Percentiles rank a stretch among this genome's conserved stretches.
Conservation (phyloP, 2,329 filamentous ascomycete genomes). For the Aspergillus alliaceus region DNA sequence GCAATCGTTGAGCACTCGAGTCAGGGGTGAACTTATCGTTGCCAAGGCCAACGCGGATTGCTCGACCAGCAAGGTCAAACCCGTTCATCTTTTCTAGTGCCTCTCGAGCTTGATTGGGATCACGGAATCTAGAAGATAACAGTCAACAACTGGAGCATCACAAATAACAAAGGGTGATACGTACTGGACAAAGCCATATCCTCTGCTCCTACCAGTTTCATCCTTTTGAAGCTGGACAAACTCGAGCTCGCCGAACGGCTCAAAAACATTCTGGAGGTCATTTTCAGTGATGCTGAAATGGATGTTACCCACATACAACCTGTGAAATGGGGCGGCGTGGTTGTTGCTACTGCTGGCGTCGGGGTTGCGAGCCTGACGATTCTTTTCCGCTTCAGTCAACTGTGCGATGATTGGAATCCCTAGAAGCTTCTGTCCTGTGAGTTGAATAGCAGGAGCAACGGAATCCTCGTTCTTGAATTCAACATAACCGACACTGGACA, state of each 20-base stretch:
- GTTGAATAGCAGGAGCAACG: constrained; percentile 87
- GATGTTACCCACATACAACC: constrained; percentile 98
- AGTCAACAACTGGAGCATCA: not conserved
- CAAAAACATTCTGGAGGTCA: constrained; percentile 94
- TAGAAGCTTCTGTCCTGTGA: constrained; percentile 97
- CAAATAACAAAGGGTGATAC: constrained; percentile 39
- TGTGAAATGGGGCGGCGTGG: constrained; percentile 91
- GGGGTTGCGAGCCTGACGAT: constrained; percentile 86
- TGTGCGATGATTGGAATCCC: constrained; percentile 98
- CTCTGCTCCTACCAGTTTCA: constrained; percentile 83
- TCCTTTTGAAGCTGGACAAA: constrained; percentile 98
- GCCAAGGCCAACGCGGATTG: constrained; percentile 96
- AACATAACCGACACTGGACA: constrained; percentile 87
- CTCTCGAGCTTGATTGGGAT: constrained; percentile 87
- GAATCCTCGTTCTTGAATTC: constrained; percentile 97
- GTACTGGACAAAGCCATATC: constrained; percentile 98
- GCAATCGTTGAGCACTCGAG: constrained; percentile 91
- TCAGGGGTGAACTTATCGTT: constrained; percentile 99
- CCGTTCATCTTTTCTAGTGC: constrained; percentile 99
- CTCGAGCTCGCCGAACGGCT: constrained; percentile 95
- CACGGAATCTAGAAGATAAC: constrained; percentile 66
- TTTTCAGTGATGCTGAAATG: constrained; percentile 98
- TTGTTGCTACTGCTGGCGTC: constrained; percentile 67
- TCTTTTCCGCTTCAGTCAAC: constrained; percentile 98
- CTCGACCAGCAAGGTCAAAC: constrained; percentile 94